Conservation (phyloP, 768 basidiomycete species). For the Filobasidium wieringae region DNA sequence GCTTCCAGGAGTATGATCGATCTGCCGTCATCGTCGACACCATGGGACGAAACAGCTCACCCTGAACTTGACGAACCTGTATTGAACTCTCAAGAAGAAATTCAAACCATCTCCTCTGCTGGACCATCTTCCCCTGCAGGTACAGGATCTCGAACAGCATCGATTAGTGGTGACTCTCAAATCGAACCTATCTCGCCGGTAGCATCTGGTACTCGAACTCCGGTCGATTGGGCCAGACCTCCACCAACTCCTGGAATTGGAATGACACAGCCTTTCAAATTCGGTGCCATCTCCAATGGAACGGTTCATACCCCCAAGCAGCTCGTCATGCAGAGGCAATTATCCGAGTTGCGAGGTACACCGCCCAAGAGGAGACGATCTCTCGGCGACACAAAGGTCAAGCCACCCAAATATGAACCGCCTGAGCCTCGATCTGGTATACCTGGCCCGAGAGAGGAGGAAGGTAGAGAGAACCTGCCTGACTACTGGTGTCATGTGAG, state of each 20-base stretch:
- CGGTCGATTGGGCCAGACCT: slow-evolving; percentile 28
- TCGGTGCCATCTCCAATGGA: background rate
- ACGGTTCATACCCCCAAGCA: slow-evolving; percentile 3
- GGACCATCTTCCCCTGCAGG: slow-evolving; percentile 20
- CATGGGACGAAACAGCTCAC: too few relatives aligned
- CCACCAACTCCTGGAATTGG: slow-evolving; percentile 33
- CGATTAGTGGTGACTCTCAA: slow-evolving; percentile 18
- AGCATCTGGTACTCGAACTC: background rate
- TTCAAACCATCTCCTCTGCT: too few relatives aligned
- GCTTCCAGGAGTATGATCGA: slow-evolving; percentile 28
- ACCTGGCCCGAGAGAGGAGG: slow-evolving; percentile 49
- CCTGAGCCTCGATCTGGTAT: slow-evolving; percentile 30
- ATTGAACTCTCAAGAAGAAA: too few relatives aligned
- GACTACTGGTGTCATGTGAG: slow-evolving; percentile 58
- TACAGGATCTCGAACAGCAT: slow-evolving; percentile 19
- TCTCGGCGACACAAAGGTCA: slow-evolving; percentile 36
- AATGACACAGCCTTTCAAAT: slow-evolving; percentile 5
- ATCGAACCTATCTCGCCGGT: slow-evolving; percentile 13
- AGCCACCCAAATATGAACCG: slow-evolving; percentile 40
- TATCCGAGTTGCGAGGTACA: slow-evolving; percentile 9
- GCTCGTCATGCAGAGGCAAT: background rate
- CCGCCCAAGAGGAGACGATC: slow-evolving; percentile 36
- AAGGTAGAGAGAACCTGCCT: slow-evolving; percentile 70
- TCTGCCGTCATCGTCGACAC: slow-evolving; percentile 9
- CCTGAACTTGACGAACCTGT: too few relatives aligned